Conservation (phyloP, 2,329 filamentous ascomycete species). For the Epichloe sibirici region DNA sequence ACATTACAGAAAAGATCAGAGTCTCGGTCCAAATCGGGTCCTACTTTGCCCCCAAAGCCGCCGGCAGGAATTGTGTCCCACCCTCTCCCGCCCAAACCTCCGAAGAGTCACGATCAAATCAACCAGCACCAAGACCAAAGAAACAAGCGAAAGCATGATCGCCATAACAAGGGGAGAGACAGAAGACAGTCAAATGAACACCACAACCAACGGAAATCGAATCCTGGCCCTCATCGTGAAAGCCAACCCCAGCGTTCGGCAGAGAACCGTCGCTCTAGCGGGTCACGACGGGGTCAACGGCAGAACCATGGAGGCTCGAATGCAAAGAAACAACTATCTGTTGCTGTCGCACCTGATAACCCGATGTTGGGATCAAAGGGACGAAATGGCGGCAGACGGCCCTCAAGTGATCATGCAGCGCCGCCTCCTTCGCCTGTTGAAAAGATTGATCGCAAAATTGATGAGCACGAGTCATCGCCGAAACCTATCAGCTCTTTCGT, state of each 20-base stretch:
- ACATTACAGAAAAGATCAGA: not conserved
- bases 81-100: conserved; percentile 22
- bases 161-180: conserved; percentile 18
- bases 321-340: not conserved
- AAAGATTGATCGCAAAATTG: not conserved
- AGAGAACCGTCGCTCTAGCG: conserved; percentile 2
- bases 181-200: conserved; percentile 9
- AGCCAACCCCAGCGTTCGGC: not conserved
- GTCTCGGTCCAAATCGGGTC: not conserved
- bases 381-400: not conserved
- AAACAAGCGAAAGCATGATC: conserved; percentile 20
- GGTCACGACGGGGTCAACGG: not conserved
- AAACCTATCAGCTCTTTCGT: not conserved
- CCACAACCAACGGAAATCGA: not conserved
- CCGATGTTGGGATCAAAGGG: not conserved
- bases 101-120: conserved; percentile 15
- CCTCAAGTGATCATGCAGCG: not conserved
- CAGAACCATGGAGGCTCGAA: conserved; percentile 1
- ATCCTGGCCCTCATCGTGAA: not conserved
- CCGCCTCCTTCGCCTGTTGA: not conserved
- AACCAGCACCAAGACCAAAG: conserved; percentile 18
- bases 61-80: conserved; percentile 8
- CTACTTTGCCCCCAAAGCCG: conserved; percentile 6
- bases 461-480: not conserved
- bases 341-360: not conserved